A percentile compares a stretch with the other conserved stretches of the same genome.
These are phyloP conservation scores for Apiotrichum akiyoshidainum DNA, from an alignment of 1,284 basidiomycete species.

Conservation along the genomic window DNA sequence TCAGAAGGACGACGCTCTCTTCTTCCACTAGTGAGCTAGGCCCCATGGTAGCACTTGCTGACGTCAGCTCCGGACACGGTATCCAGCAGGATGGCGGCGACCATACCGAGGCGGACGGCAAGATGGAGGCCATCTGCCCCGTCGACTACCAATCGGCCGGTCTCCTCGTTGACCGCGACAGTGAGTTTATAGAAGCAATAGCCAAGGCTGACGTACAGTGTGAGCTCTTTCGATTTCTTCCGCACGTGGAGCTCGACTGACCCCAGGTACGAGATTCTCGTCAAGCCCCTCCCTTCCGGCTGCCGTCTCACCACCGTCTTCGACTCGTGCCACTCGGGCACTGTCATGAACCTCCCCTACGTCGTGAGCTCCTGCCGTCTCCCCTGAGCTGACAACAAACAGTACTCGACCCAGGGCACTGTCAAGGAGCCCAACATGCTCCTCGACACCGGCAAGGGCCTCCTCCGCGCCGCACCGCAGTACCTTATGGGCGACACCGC, in stretches of 20 bases:
- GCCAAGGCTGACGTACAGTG: neutral
- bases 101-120: constrained; percentile 54
- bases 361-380: constrained; percentile 29
- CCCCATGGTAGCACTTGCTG: neutral
- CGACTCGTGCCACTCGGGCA: constrained; percentile 57
- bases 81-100: constrained; percentile 69
- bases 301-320: constrained; percentile 86
- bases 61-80: constrained; percentile 64
- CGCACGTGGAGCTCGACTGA: constrained; percentile 1
- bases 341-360: constrained; percentile 54
- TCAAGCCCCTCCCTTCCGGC: constrained; percentile 67
- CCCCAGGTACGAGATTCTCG: constrained; percentile 56
- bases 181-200: constrained; percentile 28
- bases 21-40: constrained; percentile 65
- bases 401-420: constrained; percentile 87
- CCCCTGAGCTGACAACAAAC: constrained; percentile 12
- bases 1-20: constrained; percentile 76
- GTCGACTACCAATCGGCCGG: constrained; percentile 69
- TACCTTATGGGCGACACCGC: constrained; percentile 61
- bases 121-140: constrained; percentile 70
- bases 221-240: neutral
- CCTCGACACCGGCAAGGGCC: constrained; percentile 70
- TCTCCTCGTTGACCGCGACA: constrained; percentile 68
- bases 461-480: constrained; percentile 55
- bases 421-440: constrained; percentile 86